A percentile compares a stretch with the other conserved stretches of the same genome.
Conservation (phyloP, 116 monocot genomes). For the Zostera marina region DNA sequence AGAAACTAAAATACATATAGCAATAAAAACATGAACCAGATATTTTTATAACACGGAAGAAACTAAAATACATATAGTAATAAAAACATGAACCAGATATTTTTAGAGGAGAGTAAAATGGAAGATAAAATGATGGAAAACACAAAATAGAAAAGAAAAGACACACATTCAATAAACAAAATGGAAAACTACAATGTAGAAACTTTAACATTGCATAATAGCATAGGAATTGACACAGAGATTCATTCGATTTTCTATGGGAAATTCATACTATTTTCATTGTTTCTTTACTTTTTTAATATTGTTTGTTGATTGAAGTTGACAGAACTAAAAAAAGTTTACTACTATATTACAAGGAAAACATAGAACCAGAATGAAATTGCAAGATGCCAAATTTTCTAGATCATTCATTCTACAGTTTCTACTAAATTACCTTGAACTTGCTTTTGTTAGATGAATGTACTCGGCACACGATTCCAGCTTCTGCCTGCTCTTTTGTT, state of each 20-base stretch:
- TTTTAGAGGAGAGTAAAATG: neutral
- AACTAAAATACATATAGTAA: neutral
- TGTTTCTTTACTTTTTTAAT: too few relatives aligned
- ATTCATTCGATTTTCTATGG: too few relatives aligned
- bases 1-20: neutral
- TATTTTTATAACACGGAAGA: neutral
- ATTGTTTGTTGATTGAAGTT: too few relatives aligned
- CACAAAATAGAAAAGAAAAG: too few relatives aligned
- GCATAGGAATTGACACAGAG: too few relatives aligned
- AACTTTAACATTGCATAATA: too few relatives aligned
- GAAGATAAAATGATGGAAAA: too few relatives aligned
- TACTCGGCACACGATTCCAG: constrained; percentile 80
- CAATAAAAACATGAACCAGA: neutral
- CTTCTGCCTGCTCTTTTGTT: constrained; percentile 52
- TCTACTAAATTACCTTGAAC: constrained; percentile 56
- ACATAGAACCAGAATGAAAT: neutral
- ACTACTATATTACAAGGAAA: too few relatives aligned
- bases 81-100: neutral
- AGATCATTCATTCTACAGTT: constrained; percentile 1
- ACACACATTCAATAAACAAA: too few relatives aligned
- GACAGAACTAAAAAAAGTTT: too few relatives aligned
- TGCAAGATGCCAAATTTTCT: neutral
- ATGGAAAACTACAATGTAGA: too few relatives aligned
- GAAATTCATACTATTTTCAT: too few relatives aligned
- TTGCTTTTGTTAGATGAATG: constrained; percentile 80